Evolutionary conservation across 2,329 filamentous ascomycete genomes (phyloP), one percentile per base, ranked within the genome.

Genomic region (Albophoma yamanashiensis): DNA sequence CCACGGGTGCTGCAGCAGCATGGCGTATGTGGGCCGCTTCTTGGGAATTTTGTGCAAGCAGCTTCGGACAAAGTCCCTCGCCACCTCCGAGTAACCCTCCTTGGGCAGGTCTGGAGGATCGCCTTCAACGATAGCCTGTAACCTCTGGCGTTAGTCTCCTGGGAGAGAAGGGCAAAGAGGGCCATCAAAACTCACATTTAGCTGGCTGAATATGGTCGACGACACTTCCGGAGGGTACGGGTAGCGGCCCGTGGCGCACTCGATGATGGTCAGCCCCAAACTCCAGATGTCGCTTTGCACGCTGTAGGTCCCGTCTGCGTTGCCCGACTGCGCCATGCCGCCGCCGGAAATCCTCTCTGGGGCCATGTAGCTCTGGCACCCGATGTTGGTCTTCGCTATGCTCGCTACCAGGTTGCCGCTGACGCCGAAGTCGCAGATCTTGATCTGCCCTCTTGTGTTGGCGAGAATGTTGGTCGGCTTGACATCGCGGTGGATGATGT

Each of bases 261-360:
- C 94, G 67, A 99, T 96, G 64, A 99, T 89, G 36, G 91, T 95
- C 70, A 99, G 74, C 20, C 94, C 94, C 66, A 99, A 76, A 73
- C 91, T 96, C 94, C 94, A 99, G 62, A 99, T 93, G 71, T 99
- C 94, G 71, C 91, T 96, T 75, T 97, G 94, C 45, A 99, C 94
- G 71, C 91, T 96, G 75, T 99, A 99, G 2, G 93, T 96, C 60
- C 93, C 93, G 61, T 88, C 88, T 7, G 84, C 80, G 60, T 83
- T 82, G 61, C 86, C 84, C 22, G 86, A 81, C 63, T 88, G 83
- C 61, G 89, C 85, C 68, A 92, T 85, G 27, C 89, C 89, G 60
- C 92, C 92, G 56, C 91, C 91, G 11, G 91, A 91, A 68, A 99
- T 99, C 65, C 94, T 82, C 74, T 99, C 94, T 0, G 94, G 94